These are phyloP conservation scores for Claviceps arundinis DNA, from an alignment of 2,329 filamentous ascomycete species.

Conservation along the genomic window DNA sequence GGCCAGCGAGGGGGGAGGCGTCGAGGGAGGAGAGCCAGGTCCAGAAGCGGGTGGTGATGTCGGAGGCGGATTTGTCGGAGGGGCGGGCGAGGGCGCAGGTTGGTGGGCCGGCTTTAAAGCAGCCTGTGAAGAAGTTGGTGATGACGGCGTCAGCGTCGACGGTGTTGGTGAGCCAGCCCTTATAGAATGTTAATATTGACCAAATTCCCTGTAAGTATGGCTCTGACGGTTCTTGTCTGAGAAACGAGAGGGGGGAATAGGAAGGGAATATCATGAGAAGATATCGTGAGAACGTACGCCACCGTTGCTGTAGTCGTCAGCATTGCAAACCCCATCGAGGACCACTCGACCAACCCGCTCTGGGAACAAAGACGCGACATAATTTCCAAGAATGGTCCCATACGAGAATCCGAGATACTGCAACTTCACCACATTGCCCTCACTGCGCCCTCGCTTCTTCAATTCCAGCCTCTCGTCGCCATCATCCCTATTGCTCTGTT, in stretches of 20 bases:
- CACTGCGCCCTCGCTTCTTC: slow-evolving; percentile 4
- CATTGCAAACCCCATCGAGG: slow-evolving; percentile 25
- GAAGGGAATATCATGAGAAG: not conserved
- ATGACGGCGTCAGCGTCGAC: slow-evolving; percentile 23
- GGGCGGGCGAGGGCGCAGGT: slow-evolving; percentile 17
- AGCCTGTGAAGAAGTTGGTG: slow-evolving; percentile 21
- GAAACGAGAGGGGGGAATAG: not conserved
- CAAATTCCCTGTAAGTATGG: too few species aligned
- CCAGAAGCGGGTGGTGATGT: slow-evolving; percentile 21
- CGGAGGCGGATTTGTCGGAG: slow-evolving; percentile 13
- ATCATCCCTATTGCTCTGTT: not conserved
- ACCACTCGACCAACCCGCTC: slow-evolving; percentile 27
- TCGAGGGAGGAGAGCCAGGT: slow-evolving; percentile 17
- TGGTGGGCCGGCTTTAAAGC: slow-evolving; percentile 16
- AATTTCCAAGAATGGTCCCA: slow-evolving; percentile 21
- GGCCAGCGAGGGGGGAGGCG: slow-evolving; percentile 12
- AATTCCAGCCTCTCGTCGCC: slow-evolving; percentile 4
- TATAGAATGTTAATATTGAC: too few species aligned
- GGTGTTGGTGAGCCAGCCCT: slow-evolving; percentile 24
- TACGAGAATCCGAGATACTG: slow-evolving; percentile 40
- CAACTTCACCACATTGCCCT: slow-evolving; percentile 13
- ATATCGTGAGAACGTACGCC: slow-evolving; percentile 13
- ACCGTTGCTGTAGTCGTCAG: slow-evolving; percentile 21
- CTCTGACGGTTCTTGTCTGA: not conserved
- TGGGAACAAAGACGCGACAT: slow-evolving; percentile 23